These are phyloP conservation scores for Fraxinus pennsylvanica DNA, from an alignment of 257 asterid genomes.

Conservation along the genomic window DNA sequence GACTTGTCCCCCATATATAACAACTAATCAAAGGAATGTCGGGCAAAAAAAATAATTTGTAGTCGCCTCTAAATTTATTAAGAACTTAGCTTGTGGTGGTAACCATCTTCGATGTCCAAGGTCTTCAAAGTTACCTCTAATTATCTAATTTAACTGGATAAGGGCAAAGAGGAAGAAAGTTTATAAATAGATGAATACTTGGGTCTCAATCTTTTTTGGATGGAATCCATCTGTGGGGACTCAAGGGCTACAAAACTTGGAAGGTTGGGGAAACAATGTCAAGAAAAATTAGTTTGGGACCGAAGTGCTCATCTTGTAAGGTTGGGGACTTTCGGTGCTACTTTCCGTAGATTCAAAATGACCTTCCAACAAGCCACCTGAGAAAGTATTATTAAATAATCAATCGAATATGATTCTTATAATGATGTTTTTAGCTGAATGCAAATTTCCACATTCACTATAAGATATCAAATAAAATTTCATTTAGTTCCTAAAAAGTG, in stretches of 20 bases:
- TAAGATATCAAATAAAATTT: neutral
- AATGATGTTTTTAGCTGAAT: neutral
- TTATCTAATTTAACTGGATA: neutral
- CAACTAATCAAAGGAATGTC: neutral
- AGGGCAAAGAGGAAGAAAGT: neutral
- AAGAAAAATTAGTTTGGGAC: neutral
- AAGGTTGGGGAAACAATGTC: neutral
- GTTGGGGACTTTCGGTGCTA: neutral
- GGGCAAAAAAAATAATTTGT: neutral
- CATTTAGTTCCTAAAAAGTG: neutral
- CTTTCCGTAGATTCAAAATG: neutral
- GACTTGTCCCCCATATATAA: neutral
- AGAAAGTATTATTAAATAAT: neutral
- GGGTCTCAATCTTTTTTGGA: neutral
- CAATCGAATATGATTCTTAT: neutral
- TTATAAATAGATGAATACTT: neutral
- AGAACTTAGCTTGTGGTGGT: neutral
- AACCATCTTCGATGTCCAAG: neutral
- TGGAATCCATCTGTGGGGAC: neutral
- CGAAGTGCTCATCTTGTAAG: neutral
- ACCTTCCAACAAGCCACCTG: neutral
- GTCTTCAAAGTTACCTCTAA: neutral
- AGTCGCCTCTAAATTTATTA: neutral
- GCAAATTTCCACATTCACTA: neutral
- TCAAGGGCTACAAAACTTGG: neutral